These are phyloP conservation scores for Rhodotorula taiwanensis DNA, from an alignment of 768 basidiomycete genomes.

Conservation along the genomic window DNA sequence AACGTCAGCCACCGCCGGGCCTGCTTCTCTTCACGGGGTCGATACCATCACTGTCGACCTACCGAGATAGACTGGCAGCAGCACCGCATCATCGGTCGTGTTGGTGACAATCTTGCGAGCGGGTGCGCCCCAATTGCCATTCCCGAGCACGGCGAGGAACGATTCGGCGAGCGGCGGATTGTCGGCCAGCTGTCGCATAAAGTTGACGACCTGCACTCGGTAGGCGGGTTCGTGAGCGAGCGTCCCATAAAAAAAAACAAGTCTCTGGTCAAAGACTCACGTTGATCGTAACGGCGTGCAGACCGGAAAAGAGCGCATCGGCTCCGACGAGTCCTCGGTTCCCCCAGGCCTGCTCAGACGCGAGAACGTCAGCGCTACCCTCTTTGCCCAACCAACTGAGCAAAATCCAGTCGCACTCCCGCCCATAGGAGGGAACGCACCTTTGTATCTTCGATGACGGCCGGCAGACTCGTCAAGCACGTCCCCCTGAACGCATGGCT, in stretches of 20 bases:
- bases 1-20: too few relatives aligned
- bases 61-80: constrained; percentile 38
- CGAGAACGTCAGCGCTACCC: too few relatives aligned
- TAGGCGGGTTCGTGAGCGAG: not conserved
- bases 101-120: constrained; percentile 3
- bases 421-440: too few relatives aligned
- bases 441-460: constrained; percentile 39
- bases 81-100: constrained; percentile 9
- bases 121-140: constrained; percentile 41
- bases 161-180: constrained; percentile 32
- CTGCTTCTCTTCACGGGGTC: too few relatives aligned
- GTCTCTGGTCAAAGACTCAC: constrained; percentile 26
- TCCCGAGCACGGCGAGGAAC: constrained; percentile 37
- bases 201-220: constrained; percentile 35
- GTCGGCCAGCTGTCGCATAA: constrained; percentile 40
- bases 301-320: constrained; percentile 20
- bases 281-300: constrained; percentile 27
- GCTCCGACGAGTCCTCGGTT: constrained; percentile 16
- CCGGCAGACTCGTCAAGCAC: constrained; percentile 38
- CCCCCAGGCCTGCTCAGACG: constrained; percentile 19
- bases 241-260: not conserved
- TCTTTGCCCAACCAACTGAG: too few relatives aligned
- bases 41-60: constrained; percentile 1
- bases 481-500: constrained; percentile 38
- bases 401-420: too few relatives aligned